Conservation (phyloP, 768 basidiomycete genomes). For the Termitomyces sp. region DNA sequence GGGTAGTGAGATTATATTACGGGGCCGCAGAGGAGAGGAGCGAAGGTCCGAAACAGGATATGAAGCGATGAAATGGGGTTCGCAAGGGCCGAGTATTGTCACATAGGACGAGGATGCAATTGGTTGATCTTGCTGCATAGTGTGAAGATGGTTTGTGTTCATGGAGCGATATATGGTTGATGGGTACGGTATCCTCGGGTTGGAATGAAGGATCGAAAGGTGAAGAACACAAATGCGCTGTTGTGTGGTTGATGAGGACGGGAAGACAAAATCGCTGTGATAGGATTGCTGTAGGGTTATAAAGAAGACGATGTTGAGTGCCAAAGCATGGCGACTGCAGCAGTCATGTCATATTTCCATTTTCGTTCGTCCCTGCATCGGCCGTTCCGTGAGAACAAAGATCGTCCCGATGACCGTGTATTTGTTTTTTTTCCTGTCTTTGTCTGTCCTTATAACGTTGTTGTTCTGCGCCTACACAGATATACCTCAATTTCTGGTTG, state of each 20-base stretch:
- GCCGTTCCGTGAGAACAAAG: slow-evolving; percentile 16
- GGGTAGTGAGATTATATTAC: slow-evolving; percentile 10
- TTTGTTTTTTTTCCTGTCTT: slow-evolving; percentile 5
- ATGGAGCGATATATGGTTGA: slow-evolving; percentile 5
- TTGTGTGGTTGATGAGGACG: slow-evolving; percentile 2
- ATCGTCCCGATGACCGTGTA: slow-evolving; percentile 4
- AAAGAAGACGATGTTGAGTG: slow-evolving; percentile 21
- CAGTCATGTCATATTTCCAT: slow-evolving; percentile 28
- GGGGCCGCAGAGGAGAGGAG: slow-evolving; percentile 16
- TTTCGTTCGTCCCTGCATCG: slow-evolving; percentile 27
- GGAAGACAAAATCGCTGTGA: slow-evolving; percentile 12
- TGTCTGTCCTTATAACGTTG: background rate
- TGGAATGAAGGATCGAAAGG: slow-evolving; percentile 4
- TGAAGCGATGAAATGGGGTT: slow-evolving; percentile 18
- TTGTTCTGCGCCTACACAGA: background rate
- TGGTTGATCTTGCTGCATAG: slow-evolving; percentile 4
- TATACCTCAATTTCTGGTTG: background rate
- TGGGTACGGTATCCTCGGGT: background rate
- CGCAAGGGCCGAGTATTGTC: slow-evolving; percentile 18
- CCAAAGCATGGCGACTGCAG: slow-evolving; percentile 25
- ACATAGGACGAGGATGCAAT: slow-evolving; percentile 12
- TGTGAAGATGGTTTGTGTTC: slow-evolving; percentile 4
- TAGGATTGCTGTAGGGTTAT: slow-evolving; percentile 15
- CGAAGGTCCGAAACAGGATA: slow-evolving; percentile 39
- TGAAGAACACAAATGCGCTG: slow-evolving; percentile 2